Conservation (phyloP, 345 rosid species). For the Gossypium arboreum region DNA sequence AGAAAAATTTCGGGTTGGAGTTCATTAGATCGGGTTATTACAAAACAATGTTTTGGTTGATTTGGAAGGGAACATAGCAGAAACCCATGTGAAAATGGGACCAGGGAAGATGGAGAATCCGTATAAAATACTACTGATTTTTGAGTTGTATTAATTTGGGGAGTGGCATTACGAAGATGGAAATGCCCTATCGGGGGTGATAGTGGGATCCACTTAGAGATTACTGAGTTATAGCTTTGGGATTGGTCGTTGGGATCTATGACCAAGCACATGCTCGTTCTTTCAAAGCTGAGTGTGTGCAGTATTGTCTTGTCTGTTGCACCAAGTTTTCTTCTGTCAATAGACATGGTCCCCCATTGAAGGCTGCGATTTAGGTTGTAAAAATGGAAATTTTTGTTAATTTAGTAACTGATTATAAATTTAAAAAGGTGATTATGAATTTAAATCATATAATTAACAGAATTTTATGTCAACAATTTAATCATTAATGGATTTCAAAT, state of each 20-base stretch:
- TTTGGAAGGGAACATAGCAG: too few species aligned
- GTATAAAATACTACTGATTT: too few species aligned
- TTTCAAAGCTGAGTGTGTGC: neutral
- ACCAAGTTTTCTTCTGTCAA: neutral
- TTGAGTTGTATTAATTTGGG: too few species aligned
- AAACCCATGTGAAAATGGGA: too few species aligned
- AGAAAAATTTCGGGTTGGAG: too few species aligned
- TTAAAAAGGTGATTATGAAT: neutral
- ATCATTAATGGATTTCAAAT: too few species aligned
- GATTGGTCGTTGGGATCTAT: neutral
- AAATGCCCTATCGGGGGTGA: neutral
- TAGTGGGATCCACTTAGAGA: too few species aligned
- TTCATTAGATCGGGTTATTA: too few species aligned
- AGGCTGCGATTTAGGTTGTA: neutral
- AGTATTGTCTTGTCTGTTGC: neutral
- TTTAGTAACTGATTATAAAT: neutral
- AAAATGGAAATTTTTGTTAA: neutral
- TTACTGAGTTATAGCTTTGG: neutral
- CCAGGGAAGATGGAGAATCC: too few species aligned
- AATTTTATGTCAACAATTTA: too few species aligned
- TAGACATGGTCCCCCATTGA: neutral
- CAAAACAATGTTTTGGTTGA: too few species aligned
- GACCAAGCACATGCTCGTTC: neutral
- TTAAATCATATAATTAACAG: neutral
- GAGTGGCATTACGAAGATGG: neutral